phyloP scores from a whole-genome alignment of 768 basidiomycete species.

The Pholiota molesta region DNA sequence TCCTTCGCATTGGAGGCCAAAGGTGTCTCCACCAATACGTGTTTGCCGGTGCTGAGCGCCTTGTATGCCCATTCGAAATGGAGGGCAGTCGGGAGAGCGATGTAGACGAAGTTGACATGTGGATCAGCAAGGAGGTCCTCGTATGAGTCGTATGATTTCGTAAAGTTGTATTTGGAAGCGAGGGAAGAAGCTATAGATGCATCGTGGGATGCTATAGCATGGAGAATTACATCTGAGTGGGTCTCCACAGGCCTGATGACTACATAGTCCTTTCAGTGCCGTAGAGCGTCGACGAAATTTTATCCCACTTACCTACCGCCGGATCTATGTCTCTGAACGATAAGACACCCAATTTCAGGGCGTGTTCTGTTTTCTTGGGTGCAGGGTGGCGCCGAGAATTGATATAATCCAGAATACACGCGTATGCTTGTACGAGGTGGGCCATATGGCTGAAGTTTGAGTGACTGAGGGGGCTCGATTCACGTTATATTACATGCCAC shows the following conservation, averaged over 20 bases:
- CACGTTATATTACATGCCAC: neutral
- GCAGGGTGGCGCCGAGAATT: neutral
- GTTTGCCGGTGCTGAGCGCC: conserved; percentile 64
- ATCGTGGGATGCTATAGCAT: neutral
- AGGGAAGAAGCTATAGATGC: conserved; percentile 38
- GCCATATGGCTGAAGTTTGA: neutral
- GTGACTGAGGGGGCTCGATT: neutral
- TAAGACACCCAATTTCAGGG: neutral
- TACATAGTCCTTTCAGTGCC: neutral
- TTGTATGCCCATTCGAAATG: conserved; percentile 76
- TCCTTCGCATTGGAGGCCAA: conserved; percentile 20
- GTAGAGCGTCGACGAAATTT: neutral
- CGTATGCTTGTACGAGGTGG: neutral
- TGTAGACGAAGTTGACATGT: conserved; percentile 52
- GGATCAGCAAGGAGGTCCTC: conserved; percentile 46
- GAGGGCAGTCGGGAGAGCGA: conserved; percentile 57
- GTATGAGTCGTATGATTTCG: conserved; percentile 45
- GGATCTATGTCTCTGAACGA: neutral
- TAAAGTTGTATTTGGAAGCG: conserved; percentile 54
- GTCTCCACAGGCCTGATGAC: neutral
- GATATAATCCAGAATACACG: neutral
- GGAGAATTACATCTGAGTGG: neutral
- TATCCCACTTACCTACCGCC: neutral
- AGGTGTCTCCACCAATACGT: conserved; percentile 70
- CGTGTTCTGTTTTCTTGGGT: neutral